A percentile compares a stretch with the other conserved stretches of the same genome.
phyloP scores from a whole-genome alignment of 1,139 yeast genomes.

The Lodderomyces elongisporus region DNA sequence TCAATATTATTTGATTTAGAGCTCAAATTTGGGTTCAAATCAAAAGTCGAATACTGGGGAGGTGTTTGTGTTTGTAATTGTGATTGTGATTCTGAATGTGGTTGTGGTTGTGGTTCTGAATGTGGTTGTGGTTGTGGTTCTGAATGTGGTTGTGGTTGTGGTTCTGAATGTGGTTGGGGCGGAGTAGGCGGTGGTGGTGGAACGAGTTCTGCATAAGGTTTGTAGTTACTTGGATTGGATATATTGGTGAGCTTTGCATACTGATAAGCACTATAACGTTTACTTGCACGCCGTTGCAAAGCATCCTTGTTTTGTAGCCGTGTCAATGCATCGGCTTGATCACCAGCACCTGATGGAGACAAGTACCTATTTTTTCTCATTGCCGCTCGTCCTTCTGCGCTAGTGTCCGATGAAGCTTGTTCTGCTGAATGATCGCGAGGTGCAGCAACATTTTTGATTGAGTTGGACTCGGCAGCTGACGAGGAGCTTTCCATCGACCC shows the following conservation, averaged over 20 bases:
- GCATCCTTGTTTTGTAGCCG: conserved; percentile 79
- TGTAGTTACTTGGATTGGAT: conserved; percentile 6
- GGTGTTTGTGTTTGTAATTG: not conserved
- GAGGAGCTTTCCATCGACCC: not conserved
- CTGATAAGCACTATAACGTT: conserved; percentile 89
- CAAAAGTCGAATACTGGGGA: not conserved
- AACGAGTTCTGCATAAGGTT: not conserved
- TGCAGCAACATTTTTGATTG: not conserved
- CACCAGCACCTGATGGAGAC: not conserved
- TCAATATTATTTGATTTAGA: no score
- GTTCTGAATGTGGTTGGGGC: no score
- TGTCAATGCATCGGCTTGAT: conserved; percentile 52
- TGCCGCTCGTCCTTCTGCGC: not conserved
- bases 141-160: not conserved
- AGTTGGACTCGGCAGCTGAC: not conserved
- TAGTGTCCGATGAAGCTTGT: not conserved
- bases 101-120: conserved; percentile 3
- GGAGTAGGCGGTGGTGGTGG: conserved; percentile 1
- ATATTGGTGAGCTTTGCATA: conserved; percentile 69
- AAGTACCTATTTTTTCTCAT: not conserved
- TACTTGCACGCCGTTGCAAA: conserved; percentile 84
- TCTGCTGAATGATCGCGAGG: not conserved
- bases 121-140: conserved; percentile 1
- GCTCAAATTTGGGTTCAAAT: not conserved
- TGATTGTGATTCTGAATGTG: not conserved